phyloP scores from a whole-genome alignment of 257 asterid species.

The Capsicum rhomboideum region DNA sequence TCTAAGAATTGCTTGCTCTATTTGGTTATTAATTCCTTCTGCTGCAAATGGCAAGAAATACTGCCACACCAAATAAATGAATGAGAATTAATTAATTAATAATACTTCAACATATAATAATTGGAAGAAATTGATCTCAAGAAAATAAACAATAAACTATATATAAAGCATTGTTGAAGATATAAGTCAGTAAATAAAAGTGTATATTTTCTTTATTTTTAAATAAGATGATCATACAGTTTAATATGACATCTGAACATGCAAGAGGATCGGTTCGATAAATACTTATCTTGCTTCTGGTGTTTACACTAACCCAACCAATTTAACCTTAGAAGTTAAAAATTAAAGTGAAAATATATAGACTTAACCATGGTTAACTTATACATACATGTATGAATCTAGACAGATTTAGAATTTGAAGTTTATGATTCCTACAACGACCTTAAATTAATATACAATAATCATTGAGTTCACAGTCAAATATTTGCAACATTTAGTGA shows the following conservation, averaged over 20 bases:
- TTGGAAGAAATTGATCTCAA: neutral
- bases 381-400: neutral
- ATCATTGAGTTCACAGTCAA: neutral
- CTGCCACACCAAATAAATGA: constrained; percentile 24
- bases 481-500: neutral
- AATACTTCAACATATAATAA: neutral
- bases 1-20: constrained; percentile 82
- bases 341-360: neutral
- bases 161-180: neutral
- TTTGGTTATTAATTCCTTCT: constrained; percentile 65
- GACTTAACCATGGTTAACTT: neutral
- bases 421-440: neutral
- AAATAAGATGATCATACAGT: neutral
- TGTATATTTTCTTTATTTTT: neutral
- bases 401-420: neutral
- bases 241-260: neutral
- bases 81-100: neutral
- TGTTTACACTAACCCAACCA: neutral
- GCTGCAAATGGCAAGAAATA: constrained; percentile 89
- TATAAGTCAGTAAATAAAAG: neutral
- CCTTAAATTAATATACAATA: neutral
- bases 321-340: neutral
- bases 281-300: neutral
- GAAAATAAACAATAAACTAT: neutral
- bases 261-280: neutral